Base-by-base conservation (phyloP, 805 yeast genomes). In the Kluyveromyces aestuarii region DNA sequence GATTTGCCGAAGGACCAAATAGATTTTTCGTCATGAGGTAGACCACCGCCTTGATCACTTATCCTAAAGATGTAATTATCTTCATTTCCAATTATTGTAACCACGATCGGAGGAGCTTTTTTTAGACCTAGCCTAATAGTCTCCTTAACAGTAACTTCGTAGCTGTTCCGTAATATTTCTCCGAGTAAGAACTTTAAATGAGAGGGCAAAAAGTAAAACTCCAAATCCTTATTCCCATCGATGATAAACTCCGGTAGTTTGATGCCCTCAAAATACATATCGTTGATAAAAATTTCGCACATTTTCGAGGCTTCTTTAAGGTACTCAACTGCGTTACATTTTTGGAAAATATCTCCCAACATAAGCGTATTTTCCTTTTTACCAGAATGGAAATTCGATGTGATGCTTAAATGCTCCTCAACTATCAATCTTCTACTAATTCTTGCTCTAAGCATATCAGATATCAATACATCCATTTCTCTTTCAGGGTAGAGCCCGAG, bases 1-100 rank as follows among this genome's bases (percentile, higher is more conserved):
- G 75, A 73, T 62, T 84, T 85, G 4, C 90, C 90, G 68, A 93
- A 91, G 0, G 95, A 85, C 96, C 96, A 91, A 8, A 89, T 73
- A 40, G 81, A 76, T 45, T 55, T 56, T 37, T 63, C 65, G 14
- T 73, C 72, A 36, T 85, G 71, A 35, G 80, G 74, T 44, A 91
- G 70, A 1, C 98, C 99, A 27, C 97, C 97, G 2, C 96, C 97
- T 55, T 77, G 82, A 65, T 91, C 99, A 6, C 91, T 81, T 45
- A 91, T 79, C 46, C 96, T 74, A 62, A 91, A 84, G 3, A 82
- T 71, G 27, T 87, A 81, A 43, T 81, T 79, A 37, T 80, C 82
- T 11, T 77, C 72, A 17, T 86, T 78, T 52, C 82, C 76, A 1
- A 86, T 73, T 9, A 91, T 77, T 8, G 88, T 80, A 14, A 91